Evolutionary conservation across 257 asterid species (phyloP), one percentile per base, ranked within the genome.

Genomic region (Euphrasia confusa): DNA sequence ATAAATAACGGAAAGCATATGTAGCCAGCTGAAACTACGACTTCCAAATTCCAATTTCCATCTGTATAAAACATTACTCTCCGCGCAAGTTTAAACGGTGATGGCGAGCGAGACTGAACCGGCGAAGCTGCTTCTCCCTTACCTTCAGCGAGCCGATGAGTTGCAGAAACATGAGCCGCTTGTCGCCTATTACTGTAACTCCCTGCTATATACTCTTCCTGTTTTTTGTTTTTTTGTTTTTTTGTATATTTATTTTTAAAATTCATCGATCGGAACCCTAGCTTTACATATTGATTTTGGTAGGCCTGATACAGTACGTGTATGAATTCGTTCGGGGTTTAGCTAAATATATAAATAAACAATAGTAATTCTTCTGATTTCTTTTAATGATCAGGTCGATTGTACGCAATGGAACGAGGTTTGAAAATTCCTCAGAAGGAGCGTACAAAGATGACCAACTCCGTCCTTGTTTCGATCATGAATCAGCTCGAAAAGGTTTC

Each of bases 321-420:
- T 50, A 6, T 26, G 6, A 55, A 21, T 12, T 10, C n/a, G 4
- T 68, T 21, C 17, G 9, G 7, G 9, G 7, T 56, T 45, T 42
- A 42, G 13, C 10, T 42, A 30, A 30, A 30, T 30, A 1, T 30
- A 30, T 30, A 30, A 30, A 30, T 30, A 30, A 35, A 35, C 1
- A 9, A 35, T 21, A 35, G 8, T 35, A 35, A 7, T 35, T 35
- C 8, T 35, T 35, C 40, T 54, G 6, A 55, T 54, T 58, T 32
- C 15, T 15, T 4, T 32, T 58, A 55, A 48, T 67, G 72, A 60
- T 30, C 78, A 93, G 97, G 97, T 80, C 87, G 99, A 66, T 76
- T 93, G 81, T 89, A 93, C 73, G 99, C 94, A 48, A 89, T 93
- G 99, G 99, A 93, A 64, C 85, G 88, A 71, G 99, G 99, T 12